Percentiles rank a stretch among this genome's conserved stretches.
Conservation (phyloP, 176 grass and related monocot genomes). For the Triticum aestivum region DNA sequence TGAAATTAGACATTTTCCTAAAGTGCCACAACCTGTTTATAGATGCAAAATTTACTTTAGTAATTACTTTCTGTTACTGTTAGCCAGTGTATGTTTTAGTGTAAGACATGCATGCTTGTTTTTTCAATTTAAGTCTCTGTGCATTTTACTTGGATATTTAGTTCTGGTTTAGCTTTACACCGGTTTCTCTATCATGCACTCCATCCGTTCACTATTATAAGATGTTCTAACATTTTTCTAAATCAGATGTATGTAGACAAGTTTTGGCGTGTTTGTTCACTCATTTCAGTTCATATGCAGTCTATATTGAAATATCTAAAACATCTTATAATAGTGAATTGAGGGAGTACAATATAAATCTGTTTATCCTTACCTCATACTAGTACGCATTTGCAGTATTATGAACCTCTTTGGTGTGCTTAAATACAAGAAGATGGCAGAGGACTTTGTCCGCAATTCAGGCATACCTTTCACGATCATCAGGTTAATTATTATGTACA, state of each 20-base stretch:
- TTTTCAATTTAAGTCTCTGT: neutral
- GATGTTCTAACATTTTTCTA: too few relatives aligned
- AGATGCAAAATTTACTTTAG: slow-evolving; percentile 2
- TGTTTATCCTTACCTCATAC: neutral
- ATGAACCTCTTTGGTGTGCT: slow-evolving; percentile 98
- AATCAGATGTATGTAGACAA: too few relatives aligned
- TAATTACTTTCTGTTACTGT: neutral
- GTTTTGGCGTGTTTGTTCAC: too few relatives aligned
- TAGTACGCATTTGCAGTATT: slow-evolving; percentile 48
- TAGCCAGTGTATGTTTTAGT: neutral
- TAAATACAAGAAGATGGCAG: slow-evolving; percentile 96
- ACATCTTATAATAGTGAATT: too few relatives aligned
- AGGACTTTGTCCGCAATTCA: slow-evolving; percentile 70
- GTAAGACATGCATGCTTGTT: neutral
- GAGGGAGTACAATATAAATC: neutral
- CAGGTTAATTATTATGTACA: slow-evolving; percentile 43
- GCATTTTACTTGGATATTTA: slow-evolving; percentile 16
- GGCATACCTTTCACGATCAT: slow-evolving; percentile 94
- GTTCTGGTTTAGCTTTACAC: neutral
- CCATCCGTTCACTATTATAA: too few relatives aligned
- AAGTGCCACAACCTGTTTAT: neutral
- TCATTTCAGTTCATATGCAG: too few relatives aligned
- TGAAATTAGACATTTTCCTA: neutral
- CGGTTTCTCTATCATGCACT: neutral
- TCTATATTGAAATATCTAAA: too few relatives aligned